Conservation (phyloP, 768 basidiomycete species). For the Mycena vitilis region DNA sequence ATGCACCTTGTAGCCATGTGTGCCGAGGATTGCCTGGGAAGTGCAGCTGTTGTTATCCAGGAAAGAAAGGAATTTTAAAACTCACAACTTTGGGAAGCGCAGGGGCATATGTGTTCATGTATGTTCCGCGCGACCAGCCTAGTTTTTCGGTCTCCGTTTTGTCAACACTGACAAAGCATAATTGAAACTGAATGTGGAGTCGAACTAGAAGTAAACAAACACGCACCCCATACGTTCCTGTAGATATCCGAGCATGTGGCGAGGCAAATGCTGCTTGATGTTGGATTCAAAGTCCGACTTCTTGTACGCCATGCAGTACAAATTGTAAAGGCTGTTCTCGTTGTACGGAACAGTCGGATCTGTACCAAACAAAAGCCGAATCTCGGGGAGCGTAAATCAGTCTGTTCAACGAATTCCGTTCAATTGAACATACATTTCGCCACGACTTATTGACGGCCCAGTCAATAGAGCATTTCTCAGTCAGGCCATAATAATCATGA, state of each 20-base stretch:
- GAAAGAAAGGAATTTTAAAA: not conserved
- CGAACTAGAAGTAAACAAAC: not conserved
- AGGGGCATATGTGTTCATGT: not conserved
- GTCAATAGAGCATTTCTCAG: slow-evolving; percentile 37
- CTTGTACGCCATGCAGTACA: too few relatives aligned
- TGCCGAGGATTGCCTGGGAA: slow-evolving; percentile 32
- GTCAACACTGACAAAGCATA: not conserved
- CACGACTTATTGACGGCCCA: slow-evolving; percentile 44
- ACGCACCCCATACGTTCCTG: too few relatives aligned
- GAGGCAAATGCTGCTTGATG: too few relatives aligned
- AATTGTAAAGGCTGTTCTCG: too few relatives aligned
- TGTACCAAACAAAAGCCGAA: too few relatives aligned
- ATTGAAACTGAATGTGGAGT: not conserved
- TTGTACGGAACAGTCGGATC: too few relatives aligned
- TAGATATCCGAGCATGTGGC: too few relatives aligned
- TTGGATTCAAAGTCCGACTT: too few relatives aligned
- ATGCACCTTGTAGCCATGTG: slow-evolving; percentile 30
- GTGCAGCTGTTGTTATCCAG: not conserved
- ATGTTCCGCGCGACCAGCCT: not conserved
- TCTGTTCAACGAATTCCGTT: too few relatives aligned
- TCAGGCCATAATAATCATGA: slow-evolving; percentile 38
- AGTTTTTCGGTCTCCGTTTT: not conserved
- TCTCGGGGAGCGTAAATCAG: too few relatives aligned
- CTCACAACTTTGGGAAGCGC: not conserved
- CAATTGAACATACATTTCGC: slow-evolving; percentile 37